A percentile compares a stretch with the other conserved stretches of the same genome.
Evolutionary conservation across 768 basidiomycete species (phyloP).

Genomic region (Boletus vinaceobasis): DNA sequence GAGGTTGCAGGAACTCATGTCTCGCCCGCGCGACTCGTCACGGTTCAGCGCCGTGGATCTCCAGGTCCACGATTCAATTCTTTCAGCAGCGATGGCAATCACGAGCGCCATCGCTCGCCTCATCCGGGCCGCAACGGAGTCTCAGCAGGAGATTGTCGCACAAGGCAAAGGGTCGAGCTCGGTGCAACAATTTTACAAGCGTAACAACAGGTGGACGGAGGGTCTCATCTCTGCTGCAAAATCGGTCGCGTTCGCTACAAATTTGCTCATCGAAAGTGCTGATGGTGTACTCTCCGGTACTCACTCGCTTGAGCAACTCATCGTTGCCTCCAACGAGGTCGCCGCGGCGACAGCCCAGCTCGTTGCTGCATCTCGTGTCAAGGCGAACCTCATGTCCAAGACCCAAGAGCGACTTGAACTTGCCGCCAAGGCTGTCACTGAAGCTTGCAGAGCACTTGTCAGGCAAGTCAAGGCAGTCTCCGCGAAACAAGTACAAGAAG

Average conservation of each 20-base stretch:
- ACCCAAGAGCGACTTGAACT: conserved; percentile 95
- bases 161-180: conserved; percentile 93
- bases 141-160: conserved; percentile 96
- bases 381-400: conserved; percentile 97
- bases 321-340: conserved; percentile 99
- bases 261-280: conserved; percentile 92
- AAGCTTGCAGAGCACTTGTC: conserved; percentile 95
- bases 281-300: conserved; percentile 97
- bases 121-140: conserved; percentile 95
- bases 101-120: conserved; percentile 92
- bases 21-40: conserved; percentile 82
- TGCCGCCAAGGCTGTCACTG: conserved; percentile 96
- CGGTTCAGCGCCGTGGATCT: conserved; percentile 89
- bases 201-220: conserved; percentile 99
- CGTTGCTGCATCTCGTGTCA: conserved; percentile 97
- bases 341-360: conserved; percentile 96
- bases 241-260: conserved; percentile 95
- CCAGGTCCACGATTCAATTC: conserved; percentile 97
- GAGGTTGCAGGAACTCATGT: conserved; percentile 87
- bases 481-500: conserved; percentile 73
- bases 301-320: conserved; percentile 96
- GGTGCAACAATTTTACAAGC: conserved; percentile 97
- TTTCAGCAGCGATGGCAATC: conserved; percentile 90
- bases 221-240: conserved; percentile 98
- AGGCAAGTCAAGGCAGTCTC: conserved; percentile 95